Evolutionary conservation across 768 basidiomycete genomes (phyloP), one percentile per base, ranked within the genome.

Genomic region (Neoboletus brunneissimus): DNA sequence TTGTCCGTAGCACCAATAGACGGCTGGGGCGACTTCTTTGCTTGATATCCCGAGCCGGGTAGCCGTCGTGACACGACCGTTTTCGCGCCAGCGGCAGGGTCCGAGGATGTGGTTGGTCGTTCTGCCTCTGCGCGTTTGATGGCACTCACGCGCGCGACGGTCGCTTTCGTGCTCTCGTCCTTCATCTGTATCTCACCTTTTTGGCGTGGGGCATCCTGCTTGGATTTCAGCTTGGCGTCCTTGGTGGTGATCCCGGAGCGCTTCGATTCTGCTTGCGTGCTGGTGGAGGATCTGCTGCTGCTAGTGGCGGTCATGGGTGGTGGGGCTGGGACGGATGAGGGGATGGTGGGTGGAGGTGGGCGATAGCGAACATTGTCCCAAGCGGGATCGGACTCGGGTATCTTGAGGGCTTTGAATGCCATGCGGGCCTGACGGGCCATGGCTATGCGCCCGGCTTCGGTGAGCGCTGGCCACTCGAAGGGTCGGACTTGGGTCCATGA

Each of bases 401-500:
- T 81, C 25, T 77, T 78, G 51, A 88, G 72, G 29, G 66, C 67
- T 34, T 70, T 73, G 62, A 87, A 77, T 0, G 72, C 78, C 16
- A 72, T 58, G 45, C 84, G 78, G 1, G 82, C 86, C 29, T 76
- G 73, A 40, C 81, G 77, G 9, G 81, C 77, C 67, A 89, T 73
- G n/a, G 57, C 62, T 9, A 71, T 73, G 5, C 81, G 77, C 44
- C 84, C 81, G 2, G 72, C 48, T 29, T 81, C 79, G 3, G 74
- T 73, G 27, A 87, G 73, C 29, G 73, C 74, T 0, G 77, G 73
- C 78, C 81, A 87, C 58, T 84, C 85, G 55, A 77, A 84, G 0
- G 89, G 89, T 7, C 86, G 83, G 25, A 89, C 84, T 63, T 90
- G 84, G 34, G 75, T 75, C 88, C 88, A 91, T 3, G 81, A 73